Evolutionary conservation across 2,329 filamentous ascomycete genomes (phyloP).

Genomic region (Aquanectria penicillioides): DNA sequence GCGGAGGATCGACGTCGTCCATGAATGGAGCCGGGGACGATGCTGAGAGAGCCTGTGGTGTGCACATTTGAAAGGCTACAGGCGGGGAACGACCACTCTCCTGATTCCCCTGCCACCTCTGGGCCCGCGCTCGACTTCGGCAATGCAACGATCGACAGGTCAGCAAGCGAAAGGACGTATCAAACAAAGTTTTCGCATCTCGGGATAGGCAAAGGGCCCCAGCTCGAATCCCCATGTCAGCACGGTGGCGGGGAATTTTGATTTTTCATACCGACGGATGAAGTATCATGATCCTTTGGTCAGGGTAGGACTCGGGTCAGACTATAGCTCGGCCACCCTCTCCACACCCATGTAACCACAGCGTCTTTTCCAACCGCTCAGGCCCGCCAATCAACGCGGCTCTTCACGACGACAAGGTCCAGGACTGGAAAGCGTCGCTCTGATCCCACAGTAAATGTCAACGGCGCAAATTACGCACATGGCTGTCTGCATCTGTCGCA

Average conservation of each 20-base stretch:
- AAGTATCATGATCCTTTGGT: too few species aligned
- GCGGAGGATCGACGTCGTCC: conserved; percentile 28
- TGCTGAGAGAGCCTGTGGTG: not conserved
- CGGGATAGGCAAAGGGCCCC: conserved; percentile 5
- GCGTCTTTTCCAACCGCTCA: too few species aligned
- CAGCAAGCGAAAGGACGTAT: not conserved
- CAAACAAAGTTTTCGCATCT: not conserved
- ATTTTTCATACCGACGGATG: too few species aligned
- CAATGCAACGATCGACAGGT: not conserved
- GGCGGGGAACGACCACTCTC: not conserved
- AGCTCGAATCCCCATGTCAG: conserved; percentile 17
- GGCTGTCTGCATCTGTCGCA: too few species aligned
- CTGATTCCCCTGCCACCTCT: not conserved
- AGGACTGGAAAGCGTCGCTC: too few species aligned
- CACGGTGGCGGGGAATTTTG: not conserved
- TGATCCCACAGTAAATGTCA: too few species aligned
- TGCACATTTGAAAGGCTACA: not conserved
- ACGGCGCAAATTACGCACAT: too few species aligned
- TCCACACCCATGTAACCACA: too few species aligned
- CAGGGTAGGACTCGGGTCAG: too few species aligned
- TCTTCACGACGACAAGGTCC: too few species aligned
- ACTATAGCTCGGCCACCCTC: too few species aligned
- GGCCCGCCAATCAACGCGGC: too few species aligned
- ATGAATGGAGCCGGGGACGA: conserved; percentile 15
- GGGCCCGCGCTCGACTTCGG: not conserved